These are phyloP conservation scores for Salix caprea DNA, from an alignment of 345 rosid genomes.

Conservation along the genomic window DNA sequence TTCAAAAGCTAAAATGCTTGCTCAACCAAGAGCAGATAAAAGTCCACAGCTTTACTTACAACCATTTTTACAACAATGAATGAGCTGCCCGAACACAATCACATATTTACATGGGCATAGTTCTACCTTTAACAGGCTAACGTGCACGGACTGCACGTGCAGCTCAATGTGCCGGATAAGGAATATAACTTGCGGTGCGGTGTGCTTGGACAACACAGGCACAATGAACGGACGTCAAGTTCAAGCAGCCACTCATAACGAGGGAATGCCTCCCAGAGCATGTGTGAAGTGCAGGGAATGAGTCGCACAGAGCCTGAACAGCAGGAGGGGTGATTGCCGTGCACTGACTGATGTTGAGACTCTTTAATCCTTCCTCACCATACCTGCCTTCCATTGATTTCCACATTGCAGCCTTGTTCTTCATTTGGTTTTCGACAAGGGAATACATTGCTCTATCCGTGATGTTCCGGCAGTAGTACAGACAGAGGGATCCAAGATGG, in stretches of 20 bases:
- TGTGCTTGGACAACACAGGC: constrained; percentile 76
- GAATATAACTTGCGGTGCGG: constrained; percentile 37
- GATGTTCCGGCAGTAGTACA: constrained; percentile 88
- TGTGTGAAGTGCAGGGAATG: constrained; percentile 92
- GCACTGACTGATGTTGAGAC: constrained; percentile 97
- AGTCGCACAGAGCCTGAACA: constrained; percentile 87
- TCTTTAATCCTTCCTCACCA: constrained; percentile 74
- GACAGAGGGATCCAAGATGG: constrained; percentile 66
- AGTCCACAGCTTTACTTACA: constrained; percentile 1
- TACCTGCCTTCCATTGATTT: constrained; percentile 44
- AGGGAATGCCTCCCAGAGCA: constrained; percentile 94
- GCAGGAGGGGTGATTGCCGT: constrained; percentile 92
- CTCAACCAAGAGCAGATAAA: neutral
- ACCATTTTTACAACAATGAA: constrained; percentile 3
- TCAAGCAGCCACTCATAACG: constrained; percentile 93
- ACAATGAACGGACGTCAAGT: constrained; percentile 86
- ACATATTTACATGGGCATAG: constrained; percentile 2
- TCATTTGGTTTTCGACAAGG: constrained; percentile 60
- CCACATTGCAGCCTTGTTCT: constrained; percentile 60
- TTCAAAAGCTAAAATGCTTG: neutral
- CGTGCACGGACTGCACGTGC: neutral
- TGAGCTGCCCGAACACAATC: neutral
- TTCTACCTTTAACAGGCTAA: neutral
- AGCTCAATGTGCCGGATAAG: constrained; percentile 53
- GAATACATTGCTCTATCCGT: constrained; percentile 89